Conservation (phyloP, 192 early-diverging fungal species). For the Cetraspora pellucida region DNA sequence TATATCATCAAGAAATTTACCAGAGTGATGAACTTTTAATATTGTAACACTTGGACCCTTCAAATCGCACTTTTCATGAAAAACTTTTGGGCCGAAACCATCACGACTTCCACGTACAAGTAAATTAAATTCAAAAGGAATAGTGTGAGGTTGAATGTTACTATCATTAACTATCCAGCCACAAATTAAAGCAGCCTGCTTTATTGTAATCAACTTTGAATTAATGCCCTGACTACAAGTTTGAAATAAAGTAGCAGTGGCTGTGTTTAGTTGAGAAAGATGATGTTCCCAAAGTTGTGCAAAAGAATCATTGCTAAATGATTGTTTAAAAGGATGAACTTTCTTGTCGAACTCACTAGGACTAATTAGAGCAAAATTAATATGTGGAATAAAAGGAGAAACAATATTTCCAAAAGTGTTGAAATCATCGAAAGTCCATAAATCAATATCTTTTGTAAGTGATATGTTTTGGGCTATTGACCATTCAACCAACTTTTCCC, state of each 20-base stretch:
- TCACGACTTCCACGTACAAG: background rate
- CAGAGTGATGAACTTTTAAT: background rate
- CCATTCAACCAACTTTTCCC: background rate
- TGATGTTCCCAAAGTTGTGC: background rate
- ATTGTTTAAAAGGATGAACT: background rate
- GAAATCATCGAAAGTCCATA: background rate
- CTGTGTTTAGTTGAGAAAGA: background rate
- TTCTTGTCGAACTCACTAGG: background rate
- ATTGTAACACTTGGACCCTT: background rate
- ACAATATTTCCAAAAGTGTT: background rate
- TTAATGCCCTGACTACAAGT: background rate
- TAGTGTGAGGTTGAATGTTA: background rate
- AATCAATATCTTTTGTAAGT: background rate
- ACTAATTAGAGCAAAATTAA: background rate
- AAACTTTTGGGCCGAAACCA: background rate
- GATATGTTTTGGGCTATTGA: background rate
- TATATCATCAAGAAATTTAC: too few species aligned
- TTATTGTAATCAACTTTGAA: background rate
- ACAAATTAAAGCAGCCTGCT: background rate
- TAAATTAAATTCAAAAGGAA: conserved; percentile 7
- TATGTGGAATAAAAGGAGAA: conserved; percentile 5
- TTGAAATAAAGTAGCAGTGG: background rate
- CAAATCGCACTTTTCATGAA: background rate
- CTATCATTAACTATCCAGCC: conserved; percentile 1
- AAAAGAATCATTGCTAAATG: background rate